phyloP scores from a whole-genome alignment of 805 yeast species.

The Zygosaccharomyces rouxii region DNA sequence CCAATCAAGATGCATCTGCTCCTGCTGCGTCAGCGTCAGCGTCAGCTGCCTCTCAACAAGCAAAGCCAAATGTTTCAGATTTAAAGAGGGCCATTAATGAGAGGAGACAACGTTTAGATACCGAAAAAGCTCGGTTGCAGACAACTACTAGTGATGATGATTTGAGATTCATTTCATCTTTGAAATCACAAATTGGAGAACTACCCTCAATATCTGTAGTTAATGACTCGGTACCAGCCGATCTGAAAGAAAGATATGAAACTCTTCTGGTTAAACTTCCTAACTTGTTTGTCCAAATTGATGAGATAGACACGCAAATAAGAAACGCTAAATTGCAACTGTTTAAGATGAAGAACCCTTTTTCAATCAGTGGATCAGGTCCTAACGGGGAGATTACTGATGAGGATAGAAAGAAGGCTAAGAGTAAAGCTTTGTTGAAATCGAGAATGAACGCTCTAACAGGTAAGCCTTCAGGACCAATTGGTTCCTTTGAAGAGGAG shows the following conservation, averaged over 20 bases:
- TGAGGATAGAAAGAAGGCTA: constrained; percentile 72
- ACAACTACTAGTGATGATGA: constrained; percentile 31
- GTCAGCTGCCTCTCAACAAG: constrained; percentile 8
- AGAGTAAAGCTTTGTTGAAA: constrained; percentile 69
- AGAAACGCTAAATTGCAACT: constrained; percentile 61
- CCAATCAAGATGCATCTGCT: not conserved
- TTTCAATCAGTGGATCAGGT: constrained; percentile 75
- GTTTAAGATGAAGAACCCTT: constrained; percentile 63
- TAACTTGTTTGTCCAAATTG: constrained; percentile 56
- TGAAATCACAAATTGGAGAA: constrained; percentile 55
- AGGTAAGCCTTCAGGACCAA: constrained; percentile 54
- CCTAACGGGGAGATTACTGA: constrained; percentile 84
- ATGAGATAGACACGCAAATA: constrained; percentile 62
- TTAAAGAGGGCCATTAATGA: constrained; percentile 27
- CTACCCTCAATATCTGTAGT: constrained; percentile 38
- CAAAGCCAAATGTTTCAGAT: constrained; percentile 22
- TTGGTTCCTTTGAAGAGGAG: constrained; percentile 35
- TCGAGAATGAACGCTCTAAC: constrained; percentile 92
- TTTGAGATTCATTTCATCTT: constrained; percentile 53
- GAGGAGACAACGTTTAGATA: constrained; percentile 11
- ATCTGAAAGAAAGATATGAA: constrained; percentile 54
- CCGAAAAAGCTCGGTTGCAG: constrained; percentile 5
- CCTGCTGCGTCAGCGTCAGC: not conserved
- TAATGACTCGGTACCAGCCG: constrained; percentile 34
- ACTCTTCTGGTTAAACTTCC: constrained; percentile 71